Base-by-base conservation (phyloP, 164 flowering plant genomes). In the Vitis amurensis region DNA sequence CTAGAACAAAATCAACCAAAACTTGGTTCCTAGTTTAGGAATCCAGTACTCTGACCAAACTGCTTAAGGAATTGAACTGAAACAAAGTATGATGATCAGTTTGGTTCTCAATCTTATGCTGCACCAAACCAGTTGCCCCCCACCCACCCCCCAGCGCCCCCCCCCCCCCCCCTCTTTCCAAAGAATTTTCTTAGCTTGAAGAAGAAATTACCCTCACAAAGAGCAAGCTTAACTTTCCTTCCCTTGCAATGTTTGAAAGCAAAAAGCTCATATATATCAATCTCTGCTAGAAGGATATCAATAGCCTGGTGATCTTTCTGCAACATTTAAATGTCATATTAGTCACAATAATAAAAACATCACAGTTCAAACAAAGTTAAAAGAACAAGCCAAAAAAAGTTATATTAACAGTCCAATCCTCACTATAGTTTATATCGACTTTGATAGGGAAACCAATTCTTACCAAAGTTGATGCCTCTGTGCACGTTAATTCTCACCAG, bases 231-330 rank as follows among this genome's bases (percentile, higher is more conserved):
- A 50, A 73, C 86, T 76, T 75, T 93, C 75, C 99, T 88, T 75
- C 98, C 98, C 67, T 86, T 87, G 85, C 98, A 95, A 74, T 95
- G 98, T 70, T 91, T 95, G 83, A 95, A 95, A 58, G 97, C 86
- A 76, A 95, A 95, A 66, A 91, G 94, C 85, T 93, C 98, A 77
- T 95, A 95, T 67, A 91, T 91, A 75, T 95, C 99, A 74, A 95
- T 91, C 79, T 95, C 99, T 27, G 99, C 98, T 27, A 95, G 79
- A 63, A 95, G 97, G 73, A 93, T 87, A 80, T 95, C 98, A 74
- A 95, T 84, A 51, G 99, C 96, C 50, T 93, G 93, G 77, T 95
- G 98, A 66, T 93, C 98, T 75, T 88, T 85, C 98, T 95, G 92
- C 65, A 78, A 82, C 29, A 80, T 63, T 70, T 55, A 65, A 68